Evolutionary conservation across 2,329 filamentous ascomycete genomes (phyloP).

Genomic region (Cladosporium sp.): DNA sequence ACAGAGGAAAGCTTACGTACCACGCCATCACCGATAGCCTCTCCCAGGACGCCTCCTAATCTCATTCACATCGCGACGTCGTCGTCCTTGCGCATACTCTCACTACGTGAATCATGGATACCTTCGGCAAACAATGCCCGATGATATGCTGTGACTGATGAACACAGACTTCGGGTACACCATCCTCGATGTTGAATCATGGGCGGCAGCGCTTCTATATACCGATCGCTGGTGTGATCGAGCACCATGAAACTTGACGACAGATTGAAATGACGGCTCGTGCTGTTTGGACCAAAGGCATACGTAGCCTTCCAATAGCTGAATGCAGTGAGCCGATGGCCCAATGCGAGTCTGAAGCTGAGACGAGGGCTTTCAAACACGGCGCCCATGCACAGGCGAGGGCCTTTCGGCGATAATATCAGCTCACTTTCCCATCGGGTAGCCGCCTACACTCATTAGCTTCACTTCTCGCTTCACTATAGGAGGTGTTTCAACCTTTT

Average conservation of each 20-base stretch:
- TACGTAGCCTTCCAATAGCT: neutral
- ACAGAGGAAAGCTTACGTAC: neutral
- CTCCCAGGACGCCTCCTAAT: neutral
- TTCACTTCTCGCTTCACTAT: neutral
- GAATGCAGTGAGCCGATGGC: neutral
- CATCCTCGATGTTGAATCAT: neutral
- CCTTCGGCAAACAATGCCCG: neutral
- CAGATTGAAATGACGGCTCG: neutral
- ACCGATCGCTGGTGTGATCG: neutral
- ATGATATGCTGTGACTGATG: neutral
- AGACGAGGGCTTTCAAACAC: neutral
- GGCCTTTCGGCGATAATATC: neutral
- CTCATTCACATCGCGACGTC: neutral
- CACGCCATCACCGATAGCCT: neutral
- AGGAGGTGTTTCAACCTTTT: neutral
- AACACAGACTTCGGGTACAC: neutral
- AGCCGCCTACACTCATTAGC: neutral
- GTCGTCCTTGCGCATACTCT: neutral
- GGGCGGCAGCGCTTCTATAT: neutral
- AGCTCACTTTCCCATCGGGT: neutral
- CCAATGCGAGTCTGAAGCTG: neutral
- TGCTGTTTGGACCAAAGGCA: neutral
- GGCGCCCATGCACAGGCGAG: neutral
- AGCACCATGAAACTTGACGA: neutral
- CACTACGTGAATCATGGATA: neutral